Base-by-base conservation (phyloP, 2,329 filamentous ascomycete genomes). In the Aspergillus terreus region DNA sequence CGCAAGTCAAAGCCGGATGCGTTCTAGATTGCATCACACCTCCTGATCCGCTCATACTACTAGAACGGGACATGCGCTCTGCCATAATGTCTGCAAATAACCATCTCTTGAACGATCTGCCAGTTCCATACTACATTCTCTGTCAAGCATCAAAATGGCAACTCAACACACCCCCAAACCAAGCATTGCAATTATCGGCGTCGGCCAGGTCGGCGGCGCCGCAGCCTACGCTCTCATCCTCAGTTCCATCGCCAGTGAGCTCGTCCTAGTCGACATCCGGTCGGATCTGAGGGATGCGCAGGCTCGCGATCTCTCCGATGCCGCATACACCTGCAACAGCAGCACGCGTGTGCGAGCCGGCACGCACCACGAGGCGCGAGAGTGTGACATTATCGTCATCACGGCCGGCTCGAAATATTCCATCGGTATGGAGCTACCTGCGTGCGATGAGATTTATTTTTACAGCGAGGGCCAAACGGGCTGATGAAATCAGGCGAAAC, bases 371-470 rank as follows among this genome's bases (percentile, higher is more conserved):
- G 79, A 82, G 56, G 78, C 78, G 1, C 70, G 74, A n/a, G 75
- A 79, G 60, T 76, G 76, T 43, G 78, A 82, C 58, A 76, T 82
- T 27, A 71, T 82, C 6, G 72, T 82, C 44, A 75, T 82, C 46
- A 80, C 78, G 0, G 78, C 79, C 0, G 80, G 79, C 32, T 77
- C 78, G n/a, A 81, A 76, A 60, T 74, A 78, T 63, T 54, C 73
- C 56, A 58, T 65, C 52, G 70, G 73, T 68, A 65, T 48, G 17
- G 48, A 30, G 17, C 14, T 27, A 5, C 21, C 25, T 14, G 10
- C 36, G 7, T 30, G 27, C 2, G 2, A 7, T 11, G 2, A 7
- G 7, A 9, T 3, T 19, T 9, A 40, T 15, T 15, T 40, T 4
- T 12, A 19, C 2, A n/a, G 6, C 0, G n/a, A 15, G n/a, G 4